Conservation (phyloP, 2,329 filamentous ascomycete genomes). For the Pseudophaeomoniella oleicola region DNA sequence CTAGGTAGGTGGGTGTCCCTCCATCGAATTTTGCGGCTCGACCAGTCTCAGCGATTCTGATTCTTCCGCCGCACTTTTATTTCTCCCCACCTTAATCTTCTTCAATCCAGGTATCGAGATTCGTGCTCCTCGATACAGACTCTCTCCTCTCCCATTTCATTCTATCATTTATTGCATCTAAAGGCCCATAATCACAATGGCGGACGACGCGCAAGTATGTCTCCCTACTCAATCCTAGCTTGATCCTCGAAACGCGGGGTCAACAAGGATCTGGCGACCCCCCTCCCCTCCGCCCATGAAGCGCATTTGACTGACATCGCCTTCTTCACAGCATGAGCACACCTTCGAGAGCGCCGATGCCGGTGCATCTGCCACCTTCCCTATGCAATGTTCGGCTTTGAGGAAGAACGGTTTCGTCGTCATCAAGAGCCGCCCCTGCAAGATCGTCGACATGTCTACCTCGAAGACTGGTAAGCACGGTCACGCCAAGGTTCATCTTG, state of each 20-base stretch:
- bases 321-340: constrained; percentile 45
- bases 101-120: constrained; percentile 5
- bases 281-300: constrained; percentile 8
- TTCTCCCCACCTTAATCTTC: constrained; percentile 7
- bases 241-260: neutral
- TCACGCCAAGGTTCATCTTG: constrained; percentile 99
- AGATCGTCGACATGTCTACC: constrained; percentile 99
- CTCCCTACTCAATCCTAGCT: neutral
- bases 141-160: constrained; percentile 7
- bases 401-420: constrained; percentile 98
- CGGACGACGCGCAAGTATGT: constrained; percentile 53
- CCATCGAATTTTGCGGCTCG: too few species aligned
- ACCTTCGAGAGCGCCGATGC: constrained; percentile 91
- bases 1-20: too few species aligned
- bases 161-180: constrained; percentile 7
- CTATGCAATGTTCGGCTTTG: constrained; percentile 99
- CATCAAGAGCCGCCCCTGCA: constrained; percentile 98
- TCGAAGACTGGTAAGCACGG: constrained; percentile 99
- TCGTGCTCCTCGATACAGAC: constrained; percentile 7
- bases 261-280: constrained; percentile 6
- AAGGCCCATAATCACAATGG: constrained; percentile 36
- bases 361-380: constrained; percentile 85
- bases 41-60: constrained; percentile 8
- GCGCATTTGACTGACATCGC: constrained; percentile 3
- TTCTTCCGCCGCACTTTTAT: constrained; percentile 10